Conservation (phyloP, 805 yeast genomes). For the Candida boleticola region DNA sequence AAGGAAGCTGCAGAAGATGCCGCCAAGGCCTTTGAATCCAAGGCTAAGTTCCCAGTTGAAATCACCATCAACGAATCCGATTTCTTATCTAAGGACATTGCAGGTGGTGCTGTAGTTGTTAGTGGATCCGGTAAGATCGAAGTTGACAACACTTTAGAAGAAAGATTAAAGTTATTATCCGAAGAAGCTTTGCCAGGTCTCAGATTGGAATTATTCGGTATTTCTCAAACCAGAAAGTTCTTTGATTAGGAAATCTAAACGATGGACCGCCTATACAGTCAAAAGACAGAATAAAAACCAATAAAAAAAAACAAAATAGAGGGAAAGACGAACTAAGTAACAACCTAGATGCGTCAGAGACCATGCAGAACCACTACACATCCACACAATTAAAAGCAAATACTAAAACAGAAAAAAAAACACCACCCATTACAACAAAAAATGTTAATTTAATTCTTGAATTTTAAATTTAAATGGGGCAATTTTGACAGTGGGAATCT, state of each 20-base stretch:
- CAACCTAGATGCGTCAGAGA: no score
- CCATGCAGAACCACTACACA: no score
- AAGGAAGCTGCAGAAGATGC: conserved; percentile 63
- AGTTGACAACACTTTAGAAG: conserved; percentile 90
- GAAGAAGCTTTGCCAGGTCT: conserved; percentile 90
- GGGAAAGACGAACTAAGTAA: neutral
- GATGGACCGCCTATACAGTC: neutral
- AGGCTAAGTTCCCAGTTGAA: conserved; percentile 56
- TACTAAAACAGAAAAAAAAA: neutral
- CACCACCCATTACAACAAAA: no score
- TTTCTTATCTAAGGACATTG: conserved; percentile 58
- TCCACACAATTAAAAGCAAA: no score
- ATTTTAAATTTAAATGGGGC: no score
- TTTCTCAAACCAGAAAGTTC: conserved; percentile 83
- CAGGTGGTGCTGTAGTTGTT: conserved; percentile 83
- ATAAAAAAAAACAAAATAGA: neutral
- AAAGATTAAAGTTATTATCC: conserved; percentile 79
- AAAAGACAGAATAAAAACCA: neutral
- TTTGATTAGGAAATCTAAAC: conserved; percentile 76
- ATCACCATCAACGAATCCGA: conserved; percentile 55
- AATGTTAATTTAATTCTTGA: no score
- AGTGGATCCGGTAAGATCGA: conserved; percentile 80
- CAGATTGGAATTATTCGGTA: conserved; percentile 85
- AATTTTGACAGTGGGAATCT: no score
- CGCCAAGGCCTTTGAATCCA: conserved; percentile 58